phyloP scores from a whole-genome alignment of 257 asterid genomes.

The Verbena officinalis region DNA sequence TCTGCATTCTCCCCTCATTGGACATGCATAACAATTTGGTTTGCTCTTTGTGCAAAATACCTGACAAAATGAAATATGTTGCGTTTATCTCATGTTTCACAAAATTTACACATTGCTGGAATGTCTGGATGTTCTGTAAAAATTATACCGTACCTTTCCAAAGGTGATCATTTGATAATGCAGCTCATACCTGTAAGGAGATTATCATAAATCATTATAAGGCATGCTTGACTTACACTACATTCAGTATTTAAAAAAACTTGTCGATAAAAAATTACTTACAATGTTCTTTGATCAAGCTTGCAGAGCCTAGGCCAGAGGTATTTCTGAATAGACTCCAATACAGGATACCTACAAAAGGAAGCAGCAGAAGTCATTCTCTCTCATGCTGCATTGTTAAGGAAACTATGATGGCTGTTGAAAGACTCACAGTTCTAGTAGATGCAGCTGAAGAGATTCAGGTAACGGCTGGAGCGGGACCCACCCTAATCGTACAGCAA shows the following conservation, averaged over 20 bases:
- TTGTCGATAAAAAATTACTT: conserved; percentile 18
- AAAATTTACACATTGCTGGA: conserved; percentile 6
- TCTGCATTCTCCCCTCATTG: conserved; percentile 80
- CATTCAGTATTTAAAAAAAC: conserved; percentile 2
- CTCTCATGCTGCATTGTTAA: conserved; percentile 20
- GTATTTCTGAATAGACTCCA: conserved; percentile 73
- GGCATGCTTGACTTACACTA: conserved; percentile 4
- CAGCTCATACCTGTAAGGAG: conserved; percentile 65
- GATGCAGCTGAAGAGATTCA: conserved; percentile 94
- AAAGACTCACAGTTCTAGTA: conserved; percentile 82
- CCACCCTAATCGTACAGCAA: conserved; percentile 99
- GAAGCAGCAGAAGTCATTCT: conserved; percentile 33
- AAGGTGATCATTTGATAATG: conserved; percentile 86
- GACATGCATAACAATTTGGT: conserved; percentile 87
- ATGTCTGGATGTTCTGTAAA: conserved; percentile 9
- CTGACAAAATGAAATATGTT: conserved; percentile 37
- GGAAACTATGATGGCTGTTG: conserved; percentile 27
- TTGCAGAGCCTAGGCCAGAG: conserved; percentile 77
- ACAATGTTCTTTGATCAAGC: conserved; percentile 73
- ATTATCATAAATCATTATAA: conserved; percentile 24
- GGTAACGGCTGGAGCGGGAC: conserved; percentile 99
- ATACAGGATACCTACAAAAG: conserved; percentile 60
- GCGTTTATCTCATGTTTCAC: conserved; percentile 8
- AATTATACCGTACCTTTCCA: conserved; percentile 59
- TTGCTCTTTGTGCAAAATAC: conserved; percentile 81